Evolutionary conservation across 139 green algal species (phyloP).

Genomic region (Chlamydomonas sp.): DNA sequence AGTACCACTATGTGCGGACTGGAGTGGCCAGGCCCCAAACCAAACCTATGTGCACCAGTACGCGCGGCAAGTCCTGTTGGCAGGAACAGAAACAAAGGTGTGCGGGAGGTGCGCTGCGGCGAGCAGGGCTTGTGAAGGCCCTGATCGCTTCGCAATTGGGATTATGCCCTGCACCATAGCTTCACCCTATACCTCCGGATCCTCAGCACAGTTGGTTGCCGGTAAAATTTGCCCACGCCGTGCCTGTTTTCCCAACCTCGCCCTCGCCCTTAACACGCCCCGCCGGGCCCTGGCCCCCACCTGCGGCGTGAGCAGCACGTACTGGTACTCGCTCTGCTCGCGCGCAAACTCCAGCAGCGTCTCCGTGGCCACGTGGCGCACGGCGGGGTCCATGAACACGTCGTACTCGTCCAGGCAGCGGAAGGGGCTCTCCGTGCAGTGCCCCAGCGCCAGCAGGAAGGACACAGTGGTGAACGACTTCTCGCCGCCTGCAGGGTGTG

Average conservation of each 20-base stretch:
- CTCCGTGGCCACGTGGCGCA: slow-evolving; percentile 73
- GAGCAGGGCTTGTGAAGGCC: too few relatives aligned
- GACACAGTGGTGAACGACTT: slow-evolving; percentile 89
- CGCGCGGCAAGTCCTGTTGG: too few relatives aligned
- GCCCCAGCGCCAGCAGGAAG: slow-evolving; percentile 88
- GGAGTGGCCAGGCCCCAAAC: too few relatives aligned
- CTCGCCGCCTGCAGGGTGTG: slow-evolving; percentile 81
- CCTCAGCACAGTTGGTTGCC: not conserved
- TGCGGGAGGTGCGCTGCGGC: too few relatives aligned
- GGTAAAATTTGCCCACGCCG: not conserved
- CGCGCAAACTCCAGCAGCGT: slow-evolving; percentile 79
- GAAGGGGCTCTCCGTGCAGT: slow-evolving; percentile 81
- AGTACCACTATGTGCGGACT: too few relatives aligned
- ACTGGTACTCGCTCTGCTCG: slow-evolving; percentile 73
- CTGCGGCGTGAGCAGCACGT: slow-evolving; percentile 87
- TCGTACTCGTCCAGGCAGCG: slow-evolving; percentile 92
- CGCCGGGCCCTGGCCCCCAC: slow-evolving; percentile 16
- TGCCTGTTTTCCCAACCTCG: not conserved
- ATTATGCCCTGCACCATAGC: too few relatives aligned
- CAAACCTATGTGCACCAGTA: too few relatives aligned
- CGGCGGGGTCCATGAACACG: slow-evolving; percentile 82
- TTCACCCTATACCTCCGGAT: too few relatives aligned
- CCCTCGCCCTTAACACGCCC: too few relatives aligned
- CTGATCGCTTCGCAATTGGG: too few relatives aligned
- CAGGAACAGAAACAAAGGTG: too few relatives aligned